Evolutionary conservation across 1,139 yeast species (phyloP).

Genomic region (Hansenula sp.): DNA sequence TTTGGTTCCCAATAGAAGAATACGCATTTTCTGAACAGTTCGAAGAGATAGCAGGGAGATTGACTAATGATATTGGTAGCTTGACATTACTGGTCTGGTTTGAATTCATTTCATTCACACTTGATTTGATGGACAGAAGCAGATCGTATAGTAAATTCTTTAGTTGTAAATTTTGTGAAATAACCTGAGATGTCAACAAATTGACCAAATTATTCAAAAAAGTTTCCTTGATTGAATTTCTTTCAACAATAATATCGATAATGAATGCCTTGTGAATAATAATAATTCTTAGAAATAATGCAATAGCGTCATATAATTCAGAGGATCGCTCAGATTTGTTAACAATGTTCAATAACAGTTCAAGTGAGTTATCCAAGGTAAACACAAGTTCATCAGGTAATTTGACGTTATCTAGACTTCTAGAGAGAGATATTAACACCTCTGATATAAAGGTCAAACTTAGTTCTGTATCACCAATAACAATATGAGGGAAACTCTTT

Average conservation of each 20-base stretch:
- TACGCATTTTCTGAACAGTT: background rate
- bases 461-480: slow-evolving; percentile 13
- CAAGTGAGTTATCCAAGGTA: slow-evolving; percentile 20
- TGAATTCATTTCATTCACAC: slow-evolving; percentile 19
- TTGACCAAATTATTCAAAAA: slow-evolving; percentile 38
- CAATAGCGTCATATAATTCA: slow-evolving; percentile 25
- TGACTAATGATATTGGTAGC: slow-evolving; percentile 19
- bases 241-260: slow-evolving; percentile 24
- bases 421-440: slow-evolving; percentile 15
- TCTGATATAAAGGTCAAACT: slow-evolving; percentile 15
- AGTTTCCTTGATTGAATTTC: slow-evolving; percentile 25
- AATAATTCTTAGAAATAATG: slow-evolving; percentile 49
- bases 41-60: slow-evolving; percentile 18
- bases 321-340: slow-evolving; percentile 14
- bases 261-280: slow-evolving; percentile 51
- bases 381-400: slow-evolving; percentile 20
- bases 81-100: slow-evolving; percentile 14
- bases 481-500: slow-evolving; percentile 39
- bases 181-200: slow-evolving; percentile 39
- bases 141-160: slow-evolving; percentile 62
- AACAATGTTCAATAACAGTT: slow-evolving; percentile 16
- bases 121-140: slow-evolving; percentile 47
- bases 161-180: slow-evolving; percentile 32
- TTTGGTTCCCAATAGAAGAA: slow-evolving; percentile 2
- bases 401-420: slow-evolving; percentile 7